Base-by-base conservation (phyloP, 2,329 filamentous ascomycete genomes). In the Fusarium piperis region DNA sequence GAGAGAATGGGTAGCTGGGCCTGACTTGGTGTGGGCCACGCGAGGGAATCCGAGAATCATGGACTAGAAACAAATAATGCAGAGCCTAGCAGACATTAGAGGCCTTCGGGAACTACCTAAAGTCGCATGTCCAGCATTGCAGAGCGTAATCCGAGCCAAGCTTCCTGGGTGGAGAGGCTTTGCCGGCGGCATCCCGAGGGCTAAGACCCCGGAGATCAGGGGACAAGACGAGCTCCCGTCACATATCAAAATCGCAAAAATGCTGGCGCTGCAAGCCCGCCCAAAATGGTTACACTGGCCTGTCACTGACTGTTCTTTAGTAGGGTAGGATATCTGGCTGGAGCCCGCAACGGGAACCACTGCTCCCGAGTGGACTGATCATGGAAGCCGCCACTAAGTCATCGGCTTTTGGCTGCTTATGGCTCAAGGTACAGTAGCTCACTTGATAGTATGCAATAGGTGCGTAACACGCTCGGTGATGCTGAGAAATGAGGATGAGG, bases 111-210 rank as follows among this genome's bases (percentile, higher is more conserved):
- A 52, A 13, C 32, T 39, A 60, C 44, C 44, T 41, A 51, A n/a
- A 38, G 41, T 46, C 30, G 6, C 38, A 28, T 35, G 18, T 39
- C 38, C 56, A 44, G 30, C 58, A 60, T 32, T 32, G 44, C 33
- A 60, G 33, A 38, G 44, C 15, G n/a, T 35, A 58, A 30, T 13
- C 44, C 59, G 58, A 57, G 57, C 39, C 62, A 55, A 64, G 64
- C 61, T 57, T 59, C 33, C 26, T 9, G 23, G 48, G 70, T 62
- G 71, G 65, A 65, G 64, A 63, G 48, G 39, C 52, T 20, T 61
- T 75, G 70, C 74, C 65, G 72, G 33, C 65, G 74, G 74, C 74
- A 75, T 33, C 33, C 16, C 15, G 30, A 62, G 48, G 23, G 56
- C 16, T 5, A 59, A 35, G 52, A 12, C 36, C 59, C 35, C 35